Conservation (phyloP, 306 rosid species). For the Carpinus viminea region DNA sequence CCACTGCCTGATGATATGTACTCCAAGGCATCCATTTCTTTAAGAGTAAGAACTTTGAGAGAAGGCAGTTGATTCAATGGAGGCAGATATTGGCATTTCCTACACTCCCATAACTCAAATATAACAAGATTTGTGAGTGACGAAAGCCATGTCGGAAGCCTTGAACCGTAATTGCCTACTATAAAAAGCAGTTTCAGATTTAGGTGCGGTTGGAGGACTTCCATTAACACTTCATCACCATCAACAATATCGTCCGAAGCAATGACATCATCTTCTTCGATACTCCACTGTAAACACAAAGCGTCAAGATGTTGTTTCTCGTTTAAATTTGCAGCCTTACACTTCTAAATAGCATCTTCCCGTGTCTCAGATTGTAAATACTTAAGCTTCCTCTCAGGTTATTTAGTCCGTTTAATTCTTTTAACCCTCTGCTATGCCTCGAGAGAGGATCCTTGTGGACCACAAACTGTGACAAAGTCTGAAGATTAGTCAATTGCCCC, state of each 20-base stretch:
- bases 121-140: background rate
- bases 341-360: rapidly evolving
- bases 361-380: constrained; percentile 3
- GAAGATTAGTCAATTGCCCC: background rate
- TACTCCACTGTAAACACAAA: constrained; percentile 11
- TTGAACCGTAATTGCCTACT: background rate
- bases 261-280: background rate
- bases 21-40: background rate
- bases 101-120: background rate
- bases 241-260: no score
- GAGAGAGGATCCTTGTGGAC: background rate
- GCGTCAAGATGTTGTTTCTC: background rate
- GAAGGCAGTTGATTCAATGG: background rate
- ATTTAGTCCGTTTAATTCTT: background rate
- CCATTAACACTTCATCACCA: background rate
- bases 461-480: constrained; percentile 20
- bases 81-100: background rate
- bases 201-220: background rate
- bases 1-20: constrained; percentile 3
- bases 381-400: background rate
- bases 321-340: background rate
- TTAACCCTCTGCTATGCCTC: background rate
- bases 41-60: constrained; percentile 11
- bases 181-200: background rate
- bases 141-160: background rate